Percentiles rank a stretch among this genome's conserved stretches.
phyloP scores from a whole-genome alignment of 2,329 filamentous ascomycete genomes.

The Aspergillus hortae region DNA sequence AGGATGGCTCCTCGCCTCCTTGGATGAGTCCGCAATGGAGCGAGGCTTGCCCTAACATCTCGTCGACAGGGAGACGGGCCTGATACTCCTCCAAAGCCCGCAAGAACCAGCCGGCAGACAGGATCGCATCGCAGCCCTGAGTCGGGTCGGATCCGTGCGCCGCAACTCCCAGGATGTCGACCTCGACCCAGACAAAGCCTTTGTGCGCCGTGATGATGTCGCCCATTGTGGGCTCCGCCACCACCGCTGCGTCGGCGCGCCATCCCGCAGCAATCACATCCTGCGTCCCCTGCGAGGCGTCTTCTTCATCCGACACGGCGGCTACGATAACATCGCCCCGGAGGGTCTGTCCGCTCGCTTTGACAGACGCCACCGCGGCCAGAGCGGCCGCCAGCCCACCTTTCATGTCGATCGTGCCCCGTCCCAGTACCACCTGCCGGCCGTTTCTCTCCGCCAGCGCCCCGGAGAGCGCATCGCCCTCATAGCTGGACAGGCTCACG shows the following conservation, averaged over 20 bases:
- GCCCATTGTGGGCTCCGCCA: conserved; percentile 48
- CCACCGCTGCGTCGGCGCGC: conserved; percentile 51
- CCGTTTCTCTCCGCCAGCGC: conserved; percentile 31
- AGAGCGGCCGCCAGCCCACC: conserved; percentile 48
- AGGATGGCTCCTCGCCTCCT: conserved; percentile 52
- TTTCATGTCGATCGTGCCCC: conserved; percentile 53
- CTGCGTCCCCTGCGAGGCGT: conserved; percentile 49
- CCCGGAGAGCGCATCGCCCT: conserved; percentile 45
- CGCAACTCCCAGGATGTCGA: conserved; percentile 33
- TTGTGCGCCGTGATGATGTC: conserved; percentile 48
- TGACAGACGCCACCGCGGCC: conserved; percentile 39
- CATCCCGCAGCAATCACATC: conserved; percentile 51
- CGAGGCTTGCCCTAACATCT: conserved; percentile 38
- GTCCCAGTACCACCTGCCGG: conserved; percentile 39
- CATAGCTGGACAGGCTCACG: conserved; percentile 48
- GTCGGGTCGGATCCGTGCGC: conserved; percentile 37
- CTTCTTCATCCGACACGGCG: conserved; percentile 55
- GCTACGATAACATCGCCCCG: conserved; percentile 52
- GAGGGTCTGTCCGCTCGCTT: conserved; percentile 27
- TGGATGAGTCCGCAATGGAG: conserved; percentile 49
- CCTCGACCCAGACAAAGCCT: conserved; percentile 43
- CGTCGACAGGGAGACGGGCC: conserved; percentile 29
- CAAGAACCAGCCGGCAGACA: conserved; percentile 47
- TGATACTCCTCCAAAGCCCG: conserved; percentile 44
- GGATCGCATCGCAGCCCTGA: conserved; percentile 51